A percentile compares a stretch with the other conserved stretches of the same genome.
phyloP scores from a whole-genome alignment of 1,284 basidiomycete genomes.

The Baeospora myosura region DNA sequence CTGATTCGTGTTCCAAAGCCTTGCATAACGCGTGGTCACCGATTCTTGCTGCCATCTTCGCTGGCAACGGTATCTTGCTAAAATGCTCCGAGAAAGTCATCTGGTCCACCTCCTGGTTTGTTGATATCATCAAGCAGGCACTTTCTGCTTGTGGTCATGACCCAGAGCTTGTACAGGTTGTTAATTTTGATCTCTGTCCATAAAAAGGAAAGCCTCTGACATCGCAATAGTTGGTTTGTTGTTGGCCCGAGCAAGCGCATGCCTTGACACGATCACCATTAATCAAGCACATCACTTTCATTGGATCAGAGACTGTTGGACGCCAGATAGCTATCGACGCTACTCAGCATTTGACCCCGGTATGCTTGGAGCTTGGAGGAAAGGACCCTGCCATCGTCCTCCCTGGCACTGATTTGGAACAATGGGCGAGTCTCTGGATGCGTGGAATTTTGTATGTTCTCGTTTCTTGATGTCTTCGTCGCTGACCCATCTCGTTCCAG shows the following conservation, averaged over 20 bases:
- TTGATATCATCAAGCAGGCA: conserved; percentile 69
- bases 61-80: conserved; percentile 86
- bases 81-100: conserved; percentile 92
- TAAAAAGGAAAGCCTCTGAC: too few species aligned
- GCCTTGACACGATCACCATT: conserved; percentile 72
- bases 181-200: conserved; percentile 11
- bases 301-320: conserved; percentile 89
- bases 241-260: conserved; percentile 82
- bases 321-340: conserved; percentile 78
- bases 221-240: conserved; percentile 62
- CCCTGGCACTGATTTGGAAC: conserved; percentile 63
- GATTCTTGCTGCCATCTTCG: conserved; percentile 82
- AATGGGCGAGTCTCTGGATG: conserved; percentile 73
- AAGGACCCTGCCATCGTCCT: conserved; percentile 78
- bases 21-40: conserved; percentile 93
- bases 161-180: conserved; percentile 74
- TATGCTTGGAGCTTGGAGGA: conserved; percentile 86
- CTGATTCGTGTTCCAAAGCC: too few species aligned
- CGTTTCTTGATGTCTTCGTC: conserved; percentile 3
- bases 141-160: conserved; percentile 74
- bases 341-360: conserved; percentile 79
- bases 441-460: conserved; percentile 79
- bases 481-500: conserved; percentile 28
- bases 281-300: conserved; percentile 84
- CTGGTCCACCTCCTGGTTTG: conserved; percentile 82